Evolutionary conservation across 805 yeast genomes (phyloP).

Genomic region (Saitoella complicata): DNA sequence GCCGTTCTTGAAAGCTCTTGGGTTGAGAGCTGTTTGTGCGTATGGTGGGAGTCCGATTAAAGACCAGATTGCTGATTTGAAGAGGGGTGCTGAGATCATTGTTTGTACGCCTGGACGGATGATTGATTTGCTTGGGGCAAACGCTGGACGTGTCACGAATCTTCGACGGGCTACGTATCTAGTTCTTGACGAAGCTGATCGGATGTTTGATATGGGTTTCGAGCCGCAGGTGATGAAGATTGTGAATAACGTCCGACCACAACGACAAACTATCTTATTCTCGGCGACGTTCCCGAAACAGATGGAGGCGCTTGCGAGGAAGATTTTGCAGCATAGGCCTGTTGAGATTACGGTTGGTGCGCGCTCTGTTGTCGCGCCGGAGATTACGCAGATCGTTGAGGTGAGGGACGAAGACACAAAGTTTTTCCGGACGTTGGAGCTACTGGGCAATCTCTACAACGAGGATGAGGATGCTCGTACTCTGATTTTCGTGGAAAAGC

Average conservation of each 20-base stretch:
- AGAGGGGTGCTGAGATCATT: constrained; percentile 60
- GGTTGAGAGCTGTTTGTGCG: constrained; percentile 52
- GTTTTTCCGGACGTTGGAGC: constrained; percentile 35
- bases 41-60: constrained; percentile 84
- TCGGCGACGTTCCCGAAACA: constrained; percentile 83
- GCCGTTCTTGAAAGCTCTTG: constrained; percentile 36
- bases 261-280: constrained; percentile 74
- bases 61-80: constrained; percentile 62
- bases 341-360: constrained; percentile 69
- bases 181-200: constrained; percentile 91
- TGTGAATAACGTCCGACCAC: constrained; percentile 61
- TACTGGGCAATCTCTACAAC: constrained; percentile 33
- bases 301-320: constrained; percentile 58
- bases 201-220: constrained; percentile 94
- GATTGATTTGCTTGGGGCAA: constrained; percentile 74
- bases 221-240: constrained; percentile 88
- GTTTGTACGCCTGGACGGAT: constrained; percentile 94
- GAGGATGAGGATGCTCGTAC: constrained; percentile 26
- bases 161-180: constrained; percentile 56
- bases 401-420: constrained; percentile 42
- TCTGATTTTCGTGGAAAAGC: constrained; percentile 75
- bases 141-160: constrained; percentile 58
- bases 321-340: constrained; percentile 40
- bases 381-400: constrained; percentile 56
- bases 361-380: constrained; percentile 63